Evolutionary conservation across 768 basidiomycete genomes (phyloP).

Genomic region (Gyrodon lividus): DNA sequence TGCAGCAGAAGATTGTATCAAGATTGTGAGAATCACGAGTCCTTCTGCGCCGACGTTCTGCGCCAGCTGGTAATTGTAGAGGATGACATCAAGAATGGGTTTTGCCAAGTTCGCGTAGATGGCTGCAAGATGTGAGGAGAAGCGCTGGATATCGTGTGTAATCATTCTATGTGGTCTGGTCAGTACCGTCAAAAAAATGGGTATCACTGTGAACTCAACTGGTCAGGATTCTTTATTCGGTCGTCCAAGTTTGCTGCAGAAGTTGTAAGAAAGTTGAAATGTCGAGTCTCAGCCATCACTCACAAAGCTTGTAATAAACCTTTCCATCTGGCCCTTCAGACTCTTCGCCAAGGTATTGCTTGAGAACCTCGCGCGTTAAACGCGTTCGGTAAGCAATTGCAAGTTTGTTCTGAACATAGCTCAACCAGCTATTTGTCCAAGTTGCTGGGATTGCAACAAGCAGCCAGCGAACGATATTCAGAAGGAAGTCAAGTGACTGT

Average conservation of each 20-base stretch:
- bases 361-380: slow-evolving; percentile 79
- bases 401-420: slow-evolving; percentile 91
- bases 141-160: slow-evolving; percentile 92
- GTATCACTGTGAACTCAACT: slow-evolving; percentile 45
- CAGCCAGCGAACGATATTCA: slow-evolving; percentile 88
- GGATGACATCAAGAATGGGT: slow-evolving; percentile 85
- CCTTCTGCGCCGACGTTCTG: slow-evolving; percentile 95
- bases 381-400: slow-evolving; percentile 86
- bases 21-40: slow-evolving; percentile 73
- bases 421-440: slow-evolving; percentile 90
- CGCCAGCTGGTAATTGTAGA: slow-evolving; percentile 95
- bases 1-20: slow-evolving; percentile 82
- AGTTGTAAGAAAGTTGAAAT: slow-evolving; percentile 5
- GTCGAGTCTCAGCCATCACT: slow-evolving; percentile 23
- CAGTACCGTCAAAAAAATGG: slow-evolving; percentile 5
- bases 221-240: slow-evolving; percentile 93
- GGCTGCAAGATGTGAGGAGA: slow-evolving; percentile 85
- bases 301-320: slow-evolving; percentile 91
- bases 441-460: slow-evolving; percentile 91
- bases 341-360: slow-evolving; percentile 78
- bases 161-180: slow-evolving; percentile 64
- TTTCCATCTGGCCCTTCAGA: slow-evolving; percentile 68
- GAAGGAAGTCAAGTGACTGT: slow-evolving; percentile 71
- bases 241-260: slow-evolving; percentile 88
- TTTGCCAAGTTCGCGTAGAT: slow-evolving; percentile 95